A percentile compares a stretch with the other conserved stretches of the same genome.
These are phyloP conservation scores for Kalmanozyma brasiliensis DNA, from an alignment of 1,284 basidiomycete species.

Conservation along the genomic window DNA sequence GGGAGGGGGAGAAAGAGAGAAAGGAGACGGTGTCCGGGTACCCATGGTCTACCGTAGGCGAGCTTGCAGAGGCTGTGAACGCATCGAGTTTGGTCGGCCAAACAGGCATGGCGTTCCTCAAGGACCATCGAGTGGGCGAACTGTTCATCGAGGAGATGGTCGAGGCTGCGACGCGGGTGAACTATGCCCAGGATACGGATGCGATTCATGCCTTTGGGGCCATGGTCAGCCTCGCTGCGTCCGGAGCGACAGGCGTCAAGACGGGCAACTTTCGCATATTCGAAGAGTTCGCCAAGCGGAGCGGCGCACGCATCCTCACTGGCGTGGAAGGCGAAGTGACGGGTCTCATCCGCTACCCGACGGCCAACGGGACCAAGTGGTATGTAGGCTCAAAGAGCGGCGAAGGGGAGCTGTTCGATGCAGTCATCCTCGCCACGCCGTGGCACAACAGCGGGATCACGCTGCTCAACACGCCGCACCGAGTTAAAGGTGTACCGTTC, in stretches of 20 bases:
- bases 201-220: constrained; percentile 84
- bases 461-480: constrained; percentile 65
- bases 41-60: constrained; percentile 75
- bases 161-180: constrained; percentile 85
- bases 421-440: constrained; percentile 62
- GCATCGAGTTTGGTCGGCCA: constrained; percentile 69
- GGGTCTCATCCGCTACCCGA: constrained; percentile 45
- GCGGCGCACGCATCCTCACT: constrained; percentile 70
- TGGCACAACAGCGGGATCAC: constrained; percentile 63
- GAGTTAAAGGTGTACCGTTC: constrained; percentile 78
- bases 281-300: constrained; percentile 79
- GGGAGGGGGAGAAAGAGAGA: neutral
- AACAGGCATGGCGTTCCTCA: constrained; percentile 64
- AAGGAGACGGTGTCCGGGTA: constrained; percentile 34
- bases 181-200: constrained; percentile 80
- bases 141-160: constrained; percentile 77
- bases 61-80: constrained; percentile 73
- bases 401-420: constrained; percentile 59
- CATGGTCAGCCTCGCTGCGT: constrained; percentile 78
- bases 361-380: constrained; percentile 39
- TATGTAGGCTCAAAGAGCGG: constrained; percentile 61
- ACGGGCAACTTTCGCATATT: constrained; percentile 90
- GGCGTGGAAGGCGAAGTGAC: constrained; percentile 61
- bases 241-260: constrained; percentile 76
- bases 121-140: constrained; percentile 43